Evolutionary conservation across 371 early-diverging fungal genomes (phyloP).

Genomic region (Mucor circinelloides): DNA sequence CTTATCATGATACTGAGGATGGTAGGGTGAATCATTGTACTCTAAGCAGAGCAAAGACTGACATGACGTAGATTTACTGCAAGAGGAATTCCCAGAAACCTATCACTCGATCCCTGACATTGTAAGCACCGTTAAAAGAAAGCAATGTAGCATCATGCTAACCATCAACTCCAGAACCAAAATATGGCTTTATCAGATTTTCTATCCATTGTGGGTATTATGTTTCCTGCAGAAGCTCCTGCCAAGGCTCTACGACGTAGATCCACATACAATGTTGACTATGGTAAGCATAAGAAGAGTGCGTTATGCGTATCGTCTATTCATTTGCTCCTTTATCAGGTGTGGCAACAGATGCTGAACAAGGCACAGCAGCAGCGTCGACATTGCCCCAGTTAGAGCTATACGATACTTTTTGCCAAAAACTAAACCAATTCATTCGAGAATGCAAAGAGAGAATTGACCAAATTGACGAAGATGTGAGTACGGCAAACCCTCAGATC

Average conservation of each 20-base stretch:
- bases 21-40: background rate
- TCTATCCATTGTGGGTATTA: background rate
- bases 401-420: constrained; percentile 3
- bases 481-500: constrained; percentile 5
- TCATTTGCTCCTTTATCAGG: background rate
- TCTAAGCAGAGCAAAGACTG: background rate
- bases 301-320: background rate
- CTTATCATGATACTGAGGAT: background rate
- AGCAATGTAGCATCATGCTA: background rate
- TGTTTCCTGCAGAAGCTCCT: background rate
- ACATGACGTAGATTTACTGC: background rate
- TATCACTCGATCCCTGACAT: constrained; percentile 1
- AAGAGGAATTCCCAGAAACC: constrained; percentile 1
- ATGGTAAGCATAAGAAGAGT: background rate
- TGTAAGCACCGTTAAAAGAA: background rate
- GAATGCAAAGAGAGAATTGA: background rate
- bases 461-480: constrained; percentile 1
- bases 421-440: background rate
- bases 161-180: background rate
- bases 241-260: background rate
- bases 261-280: background rate
- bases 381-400: constrained; percentile 8
- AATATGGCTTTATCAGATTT: background rate
- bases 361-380: background rate
- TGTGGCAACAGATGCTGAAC: background rate